Evolutionary conservation across 441 rosid genomes (phyloP), one percentile per base, ranked within the genome.

Genomic region (Theobroma grandiflorum): DNA sequence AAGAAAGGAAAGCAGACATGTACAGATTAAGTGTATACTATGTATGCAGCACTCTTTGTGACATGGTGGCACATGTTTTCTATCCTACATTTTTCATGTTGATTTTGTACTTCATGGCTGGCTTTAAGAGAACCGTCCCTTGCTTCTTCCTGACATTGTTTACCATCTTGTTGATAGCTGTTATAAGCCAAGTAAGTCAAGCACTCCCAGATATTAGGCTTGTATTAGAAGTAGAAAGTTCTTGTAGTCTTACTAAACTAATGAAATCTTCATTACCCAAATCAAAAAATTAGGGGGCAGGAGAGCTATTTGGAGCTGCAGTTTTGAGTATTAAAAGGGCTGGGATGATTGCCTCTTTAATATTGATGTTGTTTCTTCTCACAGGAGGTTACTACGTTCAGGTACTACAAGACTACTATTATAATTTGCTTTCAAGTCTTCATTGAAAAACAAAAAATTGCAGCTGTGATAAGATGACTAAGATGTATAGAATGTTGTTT

Each of bases 341-440:
- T 5, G 98, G 99, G 52, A 94, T 94, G 97, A 89, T 90, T 67
- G 95, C 98, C 65, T 97, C 99, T 43, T 86, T 94, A 84, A 80
- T 95, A n/a, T 84, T 97, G 59, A 95, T 97, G 98, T 55, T 93
- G 63, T 95, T 97, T 86, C 97, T 95, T 82, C 95, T 97, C 76
- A 97, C 98, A 4, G 98, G 98, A 83, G 98, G 99, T 26, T 97
- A 94, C 88, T 95, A 97, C 76, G 97, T 95, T 61, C 98, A 96
- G 97, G 98, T 94, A 87, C 57, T 33, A 55, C 33, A 35, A 14
- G 49, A 63, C 67, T 62, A 4, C 15, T 63, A 63, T 10, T 65
- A 5, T 8, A 42, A 42, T 35, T n/a, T 26, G 6, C 62, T 64
- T 49, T 18, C 43, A n/a, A 43, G 4, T 58, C n/a, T 74, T 16